phyloP scores from a whole-genome alignment of 345 rosid genomes.

The Hevea brasiliensis region DNA sequence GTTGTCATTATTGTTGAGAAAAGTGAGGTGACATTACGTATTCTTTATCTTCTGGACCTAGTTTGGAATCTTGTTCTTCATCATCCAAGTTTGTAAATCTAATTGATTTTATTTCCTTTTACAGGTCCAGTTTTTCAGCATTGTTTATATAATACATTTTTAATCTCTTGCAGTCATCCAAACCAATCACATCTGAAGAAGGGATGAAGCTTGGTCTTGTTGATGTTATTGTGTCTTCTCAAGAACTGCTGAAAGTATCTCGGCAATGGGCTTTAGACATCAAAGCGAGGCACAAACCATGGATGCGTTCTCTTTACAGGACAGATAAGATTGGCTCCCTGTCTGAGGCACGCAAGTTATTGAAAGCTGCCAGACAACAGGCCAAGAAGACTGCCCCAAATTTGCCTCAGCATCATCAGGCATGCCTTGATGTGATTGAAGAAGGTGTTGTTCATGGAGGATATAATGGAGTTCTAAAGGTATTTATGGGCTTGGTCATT shows the following conservation, averaged over 20 bases:
- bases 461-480: conserved; percentile 84
- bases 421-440: conserved; percentile 85
- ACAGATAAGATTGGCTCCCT: conserved; percentile 88
- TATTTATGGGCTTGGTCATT: conserved; percentile 17
- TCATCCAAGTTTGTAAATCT: neutral
- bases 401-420: conserved; percentile 88
- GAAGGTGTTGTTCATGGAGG: conserved; percentile 94
- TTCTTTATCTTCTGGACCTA: neutral
- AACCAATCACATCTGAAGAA: conserved; percentile 81
- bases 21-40: neutral
- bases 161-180: conserved; percentile 61
- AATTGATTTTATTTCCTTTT: neutral
- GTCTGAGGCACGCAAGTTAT: conserved; percentile 67
- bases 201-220: conserved; percentile 82
- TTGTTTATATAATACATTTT: neutral
- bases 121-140: neutral
- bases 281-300: conserved; percentile 64
- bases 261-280: conserved; percentile 85
- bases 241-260: conserved; percentile 74
- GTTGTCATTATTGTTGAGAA: neutral
- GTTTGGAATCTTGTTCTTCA: neutral
- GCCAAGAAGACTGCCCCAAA: conserved; percentile 79
- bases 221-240: conserved; percentile 70
- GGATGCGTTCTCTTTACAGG: conserved; percentile 77
- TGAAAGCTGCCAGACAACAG: conserved; percentile 59